A percentile compares a stretch with the other conserved stretches of the same genome.
Evolutionary conservation across 2,329 filamentous ascomycete species (phyloP).

Genomic region (Penicillium sp.): DNA sequence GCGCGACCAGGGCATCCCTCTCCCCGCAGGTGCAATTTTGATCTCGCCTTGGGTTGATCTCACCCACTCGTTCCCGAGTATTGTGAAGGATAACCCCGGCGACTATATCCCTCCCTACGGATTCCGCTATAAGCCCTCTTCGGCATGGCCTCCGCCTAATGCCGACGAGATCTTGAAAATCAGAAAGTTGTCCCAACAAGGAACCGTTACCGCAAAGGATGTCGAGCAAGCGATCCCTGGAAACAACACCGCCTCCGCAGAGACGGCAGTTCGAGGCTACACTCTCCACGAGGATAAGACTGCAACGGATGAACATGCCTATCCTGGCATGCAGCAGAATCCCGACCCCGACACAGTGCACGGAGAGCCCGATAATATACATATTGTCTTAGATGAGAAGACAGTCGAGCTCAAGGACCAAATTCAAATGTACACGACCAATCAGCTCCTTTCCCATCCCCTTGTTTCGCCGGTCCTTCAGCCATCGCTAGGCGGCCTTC

Average conservation of each 20-base stretch:
- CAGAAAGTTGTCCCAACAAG: slow-evolving; percentile 49
- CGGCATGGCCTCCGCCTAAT: slow-evolving; percentile 89
- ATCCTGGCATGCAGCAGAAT: slow-evolving; percentile 24
- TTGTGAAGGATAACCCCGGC: slow-evolving; percentile 66
- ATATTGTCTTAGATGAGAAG: slow-evolving; percentile 69
- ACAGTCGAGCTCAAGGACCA: slow-evolving; percentile 79
- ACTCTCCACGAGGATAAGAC: slow-evolving; percentile 22
- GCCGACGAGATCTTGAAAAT: slow-evolving; percentile 64
- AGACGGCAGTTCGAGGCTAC: slow-evolving; percentile 34
- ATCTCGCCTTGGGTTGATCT: slow-evolving; percentile 96
- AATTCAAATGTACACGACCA: slow-evolving; percentile 84
- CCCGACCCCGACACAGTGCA: slow-evolving; percentile 17
- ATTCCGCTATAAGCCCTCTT: slow-evolving; percentile 86
- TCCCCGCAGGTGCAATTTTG: slow-evolving; percentile 85
- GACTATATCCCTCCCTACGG: slow-evolving; percentile 89
- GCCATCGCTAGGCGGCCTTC: slow-evolving; percentile 82
- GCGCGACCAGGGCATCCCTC: slow-evolving; percentile 75
- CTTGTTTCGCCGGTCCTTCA: slow-evolving; percentile 87
- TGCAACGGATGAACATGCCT: slow-evolving; percentile 13
- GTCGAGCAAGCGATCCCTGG: slow-evolving; percentile 19
- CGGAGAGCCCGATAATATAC: slow-evolving; percentile 47
- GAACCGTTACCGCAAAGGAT: slow-evolving; percentile 26
- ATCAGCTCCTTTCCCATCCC: slow-evolving; percentile 80
- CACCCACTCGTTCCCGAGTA: slow-evolving; percentile 91
- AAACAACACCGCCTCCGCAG: slow-evolving; percentile 24